Evolutionary conservation across 2,329 filamentous ascomycete species (phyloP), one percentile per base, ranked within the genome.

Genomic region (Alternaria ventricosa): DNA sequence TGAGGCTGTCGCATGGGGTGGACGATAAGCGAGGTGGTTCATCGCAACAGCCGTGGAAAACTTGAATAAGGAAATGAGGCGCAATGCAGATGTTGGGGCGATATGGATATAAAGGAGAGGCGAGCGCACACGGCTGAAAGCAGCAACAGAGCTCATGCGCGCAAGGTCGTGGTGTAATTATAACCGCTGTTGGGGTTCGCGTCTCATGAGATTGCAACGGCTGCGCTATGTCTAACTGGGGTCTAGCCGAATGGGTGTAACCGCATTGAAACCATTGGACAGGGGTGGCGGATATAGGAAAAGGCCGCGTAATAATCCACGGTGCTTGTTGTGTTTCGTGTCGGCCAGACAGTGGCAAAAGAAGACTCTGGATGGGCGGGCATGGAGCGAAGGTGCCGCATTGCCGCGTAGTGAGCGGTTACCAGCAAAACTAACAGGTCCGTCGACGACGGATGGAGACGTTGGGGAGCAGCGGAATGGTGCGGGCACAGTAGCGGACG

Each of bases 261-360:
- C 60, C 63, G 56, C 20, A 62, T 62, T 62, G 47, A 51, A 58
- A 47, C 55, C 18, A 63, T 63, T 49, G 47, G 61, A 27, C 55
- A 58, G 58, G 64, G 61, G 55, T 43, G n/a, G 60, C 15, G 33
- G 28, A 41, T 12, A 27, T 59, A 49, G 55, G n/a, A 30, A 36
- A 33, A 51, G 53, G 60, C 63, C 64, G 61, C 64, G 61, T 59
- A 64, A 58, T 59, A 64, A 64, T 61, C 51, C 44, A 41, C 57
- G 54, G 54, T 62, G 60, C 45, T 62, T 63, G 60, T 62, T 62
- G 60, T 27, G 60, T 62, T 59, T 59, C 47, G 60, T 10, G 41
- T 53, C 46, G 60, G 55, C 10, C 41, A 33, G 41, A 44, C 33
- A 9, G 55, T 18, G 23, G 54, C 55, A 53, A 58, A 45, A 46